Conservation (phyloP, 148 eudicot species). For the Pouteria glomerata region DNA sequence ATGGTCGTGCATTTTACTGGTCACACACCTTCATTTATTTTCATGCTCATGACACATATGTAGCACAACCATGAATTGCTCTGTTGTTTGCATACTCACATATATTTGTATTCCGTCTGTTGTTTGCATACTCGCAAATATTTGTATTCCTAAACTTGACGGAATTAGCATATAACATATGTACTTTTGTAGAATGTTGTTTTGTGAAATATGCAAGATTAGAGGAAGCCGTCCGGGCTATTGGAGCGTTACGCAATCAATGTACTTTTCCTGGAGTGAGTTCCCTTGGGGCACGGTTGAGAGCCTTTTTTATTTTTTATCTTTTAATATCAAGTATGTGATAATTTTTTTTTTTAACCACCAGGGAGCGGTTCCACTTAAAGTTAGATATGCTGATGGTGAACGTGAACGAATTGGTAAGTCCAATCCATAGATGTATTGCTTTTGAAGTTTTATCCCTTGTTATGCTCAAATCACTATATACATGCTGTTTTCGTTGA, state of each 20-base stretch:
- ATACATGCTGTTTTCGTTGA: too few relatives aligned
- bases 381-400: slow-evolving; percentile 76
- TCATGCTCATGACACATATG: too few relatives aligned
- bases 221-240: slow-evolving; percentile 79
- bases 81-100: background rate
- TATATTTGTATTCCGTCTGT: background rate
- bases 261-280: slow-evolving; percentile 71
- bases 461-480: background rate
- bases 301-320: background rate
- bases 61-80: too few relatives aligned
- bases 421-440: background rate
- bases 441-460: background rate
- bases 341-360: slow-evolving; percentile 5
- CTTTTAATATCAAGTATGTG: background rate
- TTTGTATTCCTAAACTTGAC: background rate
- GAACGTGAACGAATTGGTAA: slow-evolving; percentile 74
- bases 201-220: slow-evolving; percentile 70
- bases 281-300: slow-evolving; percentile 13
- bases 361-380: slow-evolving; percentile 50
- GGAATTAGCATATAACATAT: background rate
- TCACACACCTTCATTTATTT: too few relatives aligned
- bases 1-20: too few relatives aligned
- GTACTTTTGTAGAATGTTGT: slow-evolving; percentile 52
- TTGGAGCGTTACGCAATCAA: slow-evolving; percentile 49
- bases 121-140: background rate